Conservation (phyloP, 2,329 filamentous ascomycete genomes). For the Aspergillus sp. region DNA sequence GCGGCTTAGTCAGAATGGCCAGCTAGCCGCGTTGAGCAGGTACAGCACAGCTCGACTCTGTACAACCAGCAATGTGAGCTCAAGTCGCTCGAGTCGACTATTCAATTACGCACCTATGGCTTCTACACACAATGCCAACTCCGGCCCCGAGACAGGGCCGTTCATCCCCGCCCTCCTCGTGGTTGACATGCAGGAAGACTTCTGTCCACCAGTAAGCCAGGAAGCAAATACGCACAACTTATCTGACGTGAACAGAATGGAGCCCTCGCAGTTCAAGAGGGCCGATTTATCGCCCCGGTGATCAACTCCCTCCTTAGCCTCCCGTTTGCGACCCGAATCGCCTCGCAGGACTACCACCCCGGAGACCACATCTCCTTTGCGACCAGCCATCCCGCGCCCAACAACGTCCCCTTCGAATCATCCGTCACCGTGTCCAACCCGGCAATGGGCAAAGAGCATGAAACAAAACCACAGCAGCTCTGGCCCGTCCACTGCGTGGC, state of each 20-base stretch:
- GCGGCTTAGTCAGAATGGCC: conserved; percentile 12
- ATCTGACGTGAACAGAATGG: conserved; percentile 51
- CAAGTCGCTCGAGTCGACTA: background rate
- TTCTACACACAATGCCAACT: background rate
- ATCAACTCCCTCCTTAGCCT: conserved; percentile 72
- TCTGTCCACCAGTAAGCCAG: conserved; percentile 69
- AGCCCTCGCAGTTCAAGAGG: conserved; percentile 69
- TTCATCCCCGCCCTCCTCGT: conserved; percentile 52
- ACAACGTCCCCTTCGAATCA: conserved; percentile 60
- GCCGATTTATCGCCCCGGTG: conserved; percentile 57
- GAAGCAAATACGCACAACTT: conserved; percentile 4
- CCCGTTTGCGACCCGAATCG: conserved; percentile 60
- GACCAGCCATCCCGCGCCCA: conserved; percentile 56
- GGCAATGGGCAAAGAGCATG: conserved; percentile 42
- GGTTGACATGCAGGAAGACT: conserved; percentile 89
- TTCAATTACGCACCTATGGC: background rate
- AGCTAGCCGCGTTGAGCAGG: too few relatives aligned
- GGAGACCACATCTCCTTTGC: conserved; percentile 79
- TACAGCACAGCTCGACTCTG: too few relatives aligned
- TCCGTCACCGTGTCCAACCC: conserved; percentile 48
- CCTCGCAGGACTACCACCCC: conserved; percentile 92
- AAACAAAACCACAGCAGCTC: conserved; percentile 58
- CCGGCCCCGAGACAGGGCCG: background rate
- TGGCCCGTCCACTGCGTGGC: conserved; percentile 92
- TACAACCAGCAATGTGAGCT: background rate